Evolutionary conservation across 192 early-diverging fungal species (phyloP), one percentile per base, ranked within the genome.

Genomic region (Tieghemiomyces parasiticus): DNA sequence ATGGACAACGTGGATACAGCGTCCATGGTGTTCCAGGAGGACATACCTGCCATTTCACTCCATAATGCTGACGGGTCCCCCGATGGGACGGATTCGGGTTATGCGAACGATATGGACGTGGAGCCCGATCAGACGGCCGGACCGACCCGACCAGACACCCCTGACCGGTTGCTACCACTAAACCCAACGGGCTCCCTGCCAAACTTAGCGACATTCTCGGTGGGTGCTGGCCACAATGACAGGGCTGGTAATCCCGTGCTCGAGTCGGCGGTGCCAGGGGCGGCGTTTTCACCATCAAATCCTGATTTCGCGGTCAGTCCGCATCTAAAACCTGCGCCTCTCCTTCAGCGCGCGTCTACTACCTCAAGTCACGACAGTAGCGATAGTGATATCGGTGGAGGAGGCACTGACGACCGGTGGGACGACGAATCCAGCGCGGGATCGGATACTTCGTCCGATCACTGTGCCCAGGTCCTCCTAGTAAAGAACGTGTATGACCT

Each of bases 301-400:
- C n/a, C n/a, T n/a, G n/a, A n/a, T n/a, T n/a, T n/a, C n/a, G n/a
- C n/a, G n/a, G 50, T 12, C 64, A 47, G 38, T 58, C 42, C 19
- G 66, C 62, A 0, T 64, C 64, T 0, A 6, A 58, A 35, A 16
- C 62, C 69, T 46, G 64, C 60, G 1, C 32, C 60, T 66, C 33
- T 65, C 68, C 44, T 67, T 68, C 0, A 32, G 52, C 6, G 49
- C 65, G 20, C 71, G 71, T 74, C 45, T 34, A 65, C 1, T 66
- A 65, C 49, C 13, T 6, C 47, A 4, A 48, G 47, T 48, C 13
- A 22, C 13, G 9, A 6, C 38, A 42, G 8, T 42, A 16, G n/a
- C n/a, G n/a, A n/a, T n/a, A n/a, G n/a, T n/a, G n/a, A n/a, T n/a
- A n/a, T n/a, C n/a, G n/a, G n/a, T n/a, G n/a, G n/a, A n/a, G n/a